A percentile compares a stretch with the other conserved stretches of the same genome.
These are phyloP conservation scores for Agapanthus africanus DNA, from an alignment of 106 monocot species.

Conservation along the genomic window DNA sequence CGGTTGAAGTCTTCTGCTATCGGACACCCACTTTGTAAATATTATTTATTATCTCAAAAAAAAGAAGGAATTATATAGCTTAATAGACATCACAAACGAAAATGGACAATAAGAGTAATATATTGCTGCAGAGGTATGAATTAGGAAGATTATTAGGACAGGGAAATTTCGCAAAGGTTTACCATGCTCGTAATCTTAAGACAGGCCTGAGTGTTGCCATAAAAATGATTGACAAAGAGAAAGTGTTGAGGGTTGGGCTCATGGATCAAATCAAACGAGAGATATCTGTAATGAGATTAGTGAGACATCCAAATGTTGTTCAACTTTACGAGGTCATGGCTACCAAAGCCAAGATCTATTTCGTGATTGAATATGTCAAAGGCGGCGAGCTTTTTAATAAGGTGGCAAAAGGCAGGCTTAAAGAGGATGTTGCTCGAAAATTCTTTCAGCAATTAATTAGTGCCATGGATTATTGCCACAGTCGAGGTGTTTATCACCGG, in stretches of 20 bases:
- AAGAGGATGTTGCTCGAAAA: constrained; percentile 45
- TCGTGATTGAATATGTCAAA: constrained; percentile 48
- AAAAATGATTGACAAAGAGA: constrained; percentile 62
- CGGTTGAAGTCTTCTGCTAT: constrained; percentile 22
- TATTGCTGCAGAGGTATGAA: constrained; percentile 52
- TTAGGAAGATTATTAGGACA: constrained; percentile 56
- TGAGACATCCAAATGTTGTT: constrained; percentile 30
- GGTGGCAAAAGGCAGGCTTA: constrained; percentile 45
- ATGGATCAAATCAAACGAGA: constrained; percentile 39
- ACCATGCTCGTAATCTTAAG: constrained; percentile 43
- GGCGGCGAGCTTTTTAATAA: constrained; percentile 62
- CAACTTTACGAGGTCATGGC: constrained; percentile 40
- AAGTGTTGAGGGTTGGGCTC: constrained; percentile 32
- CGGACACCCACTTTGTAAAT: constrained; percentile 10
- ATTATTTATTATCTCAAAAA: constrained; percentile 2
- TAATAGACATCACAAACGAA: neutral
- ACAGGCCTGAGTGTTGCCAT: constrained; percentile 42
- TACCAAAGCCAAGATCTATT: constrained; percentile 33
- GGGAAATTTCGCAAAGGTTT: constrained; percentile 66
- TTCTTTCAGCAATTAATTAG: constrained; percentile 58
- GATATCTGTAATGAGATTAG: constrained; percentile 35
- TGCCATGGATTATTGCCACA: constrained; percentile 59
- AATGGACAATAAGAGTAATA: constrained; percentile 33
- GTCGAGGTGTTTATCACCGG: constrained; percentile 55
- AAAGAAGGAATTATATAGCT: neutral